A percentile compares a stretch with the other conserved stretches of the same genome.
Conservation (phyloP, 2,329 filamentous ascomycete species). For the Colletotrichum salicis region DNA sequence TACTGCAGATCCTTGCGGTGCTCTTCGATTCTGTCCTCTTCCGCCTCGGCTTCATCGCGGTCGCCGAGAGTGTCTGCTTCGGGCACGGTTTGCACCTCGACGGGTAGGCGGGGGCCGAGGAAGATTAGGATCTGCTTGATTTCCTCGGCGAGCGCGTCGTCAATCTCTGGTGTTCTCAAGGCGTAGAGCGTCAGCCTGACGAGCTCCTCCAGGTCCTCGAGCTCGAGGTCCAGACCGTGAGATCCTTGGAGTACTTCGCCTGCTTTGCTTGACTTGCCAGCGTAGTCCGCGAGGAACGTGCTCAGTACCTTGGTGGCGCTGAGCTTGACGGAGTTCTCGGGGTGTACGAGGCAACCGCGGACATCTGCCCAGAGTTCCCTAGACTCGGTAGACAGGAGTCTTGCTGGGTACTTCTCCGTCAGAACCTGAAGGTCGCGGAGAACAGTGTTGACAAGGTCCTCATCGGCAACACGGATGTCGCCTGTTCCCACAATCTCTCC, state of each 20-base stretch:
- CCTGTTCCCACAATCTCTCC: constrained; percentile 64
- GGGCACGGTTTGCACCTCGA: constrained; percentile 39
- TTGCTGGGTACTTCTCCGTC: constrained; percentile 71
- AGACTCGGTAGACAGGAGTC: constrained; percentile 69
- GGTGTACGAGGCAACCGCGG: constrained; percentile 75
- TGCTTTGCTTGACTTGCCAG: constrained; percentile 65
- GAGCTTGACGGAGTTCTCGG: constrained; percentile 79
- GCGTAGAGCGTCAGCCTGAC: constrained; percentile 61
- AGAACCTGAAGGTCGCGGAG: constrained; percentile 77
- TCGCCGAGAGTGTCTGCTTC: constrained; percentile 56
- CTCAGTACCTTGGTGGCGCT: constrained; percentile 79
- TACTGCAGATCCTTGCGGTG: constrained; percentile 67
- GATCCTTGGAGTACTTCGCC: constrained; percentile 74
- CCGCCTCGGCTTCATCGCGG: constrained; percentile 54
- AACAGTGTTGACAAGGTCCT: constrained; percentile 79
- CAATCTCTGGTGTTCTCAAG: constrained; percentile 72
- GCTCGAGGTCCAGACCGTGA: constrained; percentile 74
- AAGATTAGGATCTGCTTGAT: constrained; percentile 85
- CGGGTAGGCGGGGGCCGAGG: constrained; percentile 69
- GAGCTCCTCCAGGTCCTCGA: constrained; percentile 71
- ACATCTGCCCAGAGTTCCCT: constrained; percentile 77
- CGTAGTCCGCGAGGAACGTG: constrained; percentile 83
- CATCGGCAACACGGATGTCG: constrained; percentile 65
- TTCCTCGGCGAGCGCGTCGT: constrained; percentile 81
- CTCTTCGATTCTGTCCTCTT: constrained; percentile 42